phyloP scores from a whole-genome alignment of 345 rosid genomes.

The Sonneratia caseolaris region DNA sequence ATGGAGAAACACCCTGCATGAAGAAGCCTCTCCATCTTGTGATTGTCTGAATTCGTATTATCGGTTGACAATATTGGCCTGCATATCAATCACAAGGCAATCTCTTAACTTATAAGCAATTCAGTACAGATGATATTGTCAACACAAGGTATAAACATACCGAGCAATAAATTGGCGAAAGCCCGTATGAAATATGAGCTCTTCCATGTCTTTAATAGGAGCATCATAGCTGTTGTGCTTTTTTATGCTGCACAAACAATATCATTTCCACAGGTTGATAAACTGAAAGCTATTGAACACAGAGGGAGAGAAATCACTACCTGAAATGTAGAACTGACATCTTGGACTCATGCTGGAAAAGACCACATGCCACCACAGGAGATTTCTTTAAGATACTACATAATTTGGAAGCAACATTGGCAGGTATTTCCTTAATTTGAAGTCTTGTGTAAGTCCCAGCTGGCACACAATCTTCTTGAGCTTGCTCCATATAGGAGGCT shows the following conservation, averaged over 20 bases:
- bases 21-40: constrained; percentile 95
- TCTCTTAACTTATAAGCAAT: constrained; percentile 7
- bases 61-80: constrained; percentile 88
- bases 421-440: constrained; percentile 65
- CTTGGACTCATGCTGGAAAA: constrained; percentile 92
- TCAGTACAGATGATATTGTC: constrained; percentile 1
- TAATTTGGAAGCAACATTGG: constrained; percentile 45
- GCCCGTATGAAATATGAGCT: constrained; percentile 82
- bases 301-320: constrained; percentile 18
- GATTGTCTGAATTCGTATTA: constrained; percentile 69
- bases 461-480: constrained; percentile 41
- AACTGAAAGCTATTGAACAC: not conserved
- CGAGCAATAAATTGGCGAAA: constrained; percentile 89
- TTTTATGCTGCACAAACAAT: constrained; percentile 45
- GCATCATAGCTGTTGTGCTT: constrained; percentile 63
- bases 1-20: constrained; percentile 67
- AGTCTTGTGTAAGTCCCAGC: constrained; percentile 62
- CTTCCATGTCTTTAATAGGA: constrained; percentile 89
- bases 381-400: constrained; percentile 27
- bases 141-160: constrained; percentile 19
- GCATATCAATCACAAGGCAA: constrained; percentile 15
- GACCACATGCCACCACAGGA: constrained; percentile 70
- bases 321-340: constrained; percentile 97
- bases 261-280: constrained; percentile 1
- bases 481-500: constrained; percentile 47